Conservation (phyloP, 1,284 basidiomycete genomes). For the Moesziomyces parantarcticus region DNA sequence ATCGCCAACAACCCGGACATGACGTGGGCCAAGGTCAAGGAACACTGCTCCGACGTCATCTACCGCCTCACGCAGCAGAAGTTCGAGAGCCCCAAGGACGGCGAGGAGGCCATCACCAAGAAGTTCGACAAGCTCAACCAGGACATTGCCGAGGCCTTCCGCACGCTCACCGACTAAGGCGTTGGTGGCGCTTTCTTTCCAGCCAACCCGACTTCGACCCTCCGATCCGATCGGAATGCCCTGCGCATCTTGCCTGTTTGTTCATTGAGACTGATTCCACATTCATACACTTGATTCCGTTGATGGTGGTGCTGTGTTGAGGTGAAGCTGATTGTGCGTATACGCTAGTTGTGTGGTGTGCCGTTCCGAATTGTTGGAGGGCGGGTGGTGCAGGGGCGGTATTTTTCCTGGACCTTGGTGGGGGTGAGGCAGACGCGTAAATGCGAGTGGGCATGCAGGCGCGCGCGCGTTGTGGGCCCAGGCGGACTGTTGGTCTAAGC, state of each 20-base stretch:
- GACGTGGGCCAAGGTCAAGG: constrained; percentile 93
- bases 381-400: too few relatives aligned
- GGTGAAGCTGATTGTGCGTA: too few relatives aligned
- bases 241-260: constrained; percentile 7
- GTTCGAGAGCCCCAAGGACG: constrained; percentile 77
- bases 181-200: neutral
- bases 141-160: constrained; percentile 66
- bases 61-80: constrained; percentile 98
- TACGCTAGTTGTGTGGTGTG: neutral
- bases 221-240: constrained; percentile 6
- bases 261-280: neutral
- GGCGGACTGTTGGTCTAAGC: neutral
- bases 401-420: neutral
- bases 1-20: constrained; percentile 80
- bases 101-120: constrained; percentile 61
- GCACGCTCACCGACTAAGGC: constrained; percentile 59
- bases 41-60: constrained; percentile 85
- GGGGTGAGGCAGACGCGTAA: neutral
- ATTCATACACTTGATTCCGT: neutral
- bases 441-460: neutral
- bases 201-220: neutral
- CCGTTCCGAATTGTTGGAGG: neutral
- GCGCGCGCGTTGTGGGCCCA: too few relatives aligned
- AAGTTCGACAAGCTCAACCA: constrained; percentile 63
- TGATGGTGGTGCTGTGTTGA: neutral